Evolutionary conservation across 371 early-diverging fungal species (phyloP), one percentile per base, ranked within the genome.

Genomic region (Amoeboaphelidium protococcarum): DNA sequence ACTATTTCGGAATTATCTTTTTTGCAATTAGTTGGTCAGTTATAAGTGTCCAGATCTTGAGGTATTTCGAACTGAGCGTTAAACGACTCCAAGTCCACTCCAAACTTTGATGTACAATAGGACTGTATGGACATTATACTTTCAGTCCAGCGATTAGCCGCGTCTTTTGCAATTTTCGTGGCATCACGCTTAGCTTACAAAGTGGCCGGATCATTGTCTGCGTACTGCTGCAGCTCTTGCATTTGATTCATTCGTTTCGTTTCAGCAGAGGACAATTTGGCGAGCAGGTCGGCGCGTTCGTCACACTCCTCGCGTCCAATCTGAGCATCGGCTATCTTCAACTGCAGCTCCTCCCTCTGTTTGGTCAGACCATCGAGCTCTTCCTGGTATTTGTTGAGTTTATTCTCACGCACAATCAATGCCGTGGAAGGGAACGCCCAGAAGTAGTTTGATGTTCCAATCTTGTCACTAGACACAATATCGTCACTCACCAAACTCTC

Each of bases 401-500:
- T 42, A 37, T 26, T 46, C 50, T 51, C 47, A 26, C 52, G 47
- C 23, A 25, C 37, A 54, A 40, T 51, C 22, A 41, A 13, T 1
- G 74, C 70, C 26, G 78, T 64, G 50, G 82, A 78, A 1, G 83
- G 82, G 54, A 84, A 92, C 3, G 79, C 69, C 94, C 94, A 96
- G 55, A 66, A 94, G 54, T 80, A 86, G 51, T 81, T 91, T 12
- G 81, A 77, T 13, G 76, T 73, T 6, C 89, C 96, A 46, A 89
- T 80, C 62, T 88, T 92, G 50, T 96, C 91, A n/a, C 60, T 58
- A n/a, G 62, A 66, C 12, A 87, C 84, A 23, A 84, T 52, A 22
- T 72, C 71, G 62, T 96, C 96, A 57, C 82, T 78, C n/a, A 92
- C 81, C 23, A 92, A 67, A 13, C 70, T 63, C 52, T 84, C 80